Base-by-base conservation (phyloP, 495 filamentous ascomycete species). In the Bombardia bombarda region DNA sequence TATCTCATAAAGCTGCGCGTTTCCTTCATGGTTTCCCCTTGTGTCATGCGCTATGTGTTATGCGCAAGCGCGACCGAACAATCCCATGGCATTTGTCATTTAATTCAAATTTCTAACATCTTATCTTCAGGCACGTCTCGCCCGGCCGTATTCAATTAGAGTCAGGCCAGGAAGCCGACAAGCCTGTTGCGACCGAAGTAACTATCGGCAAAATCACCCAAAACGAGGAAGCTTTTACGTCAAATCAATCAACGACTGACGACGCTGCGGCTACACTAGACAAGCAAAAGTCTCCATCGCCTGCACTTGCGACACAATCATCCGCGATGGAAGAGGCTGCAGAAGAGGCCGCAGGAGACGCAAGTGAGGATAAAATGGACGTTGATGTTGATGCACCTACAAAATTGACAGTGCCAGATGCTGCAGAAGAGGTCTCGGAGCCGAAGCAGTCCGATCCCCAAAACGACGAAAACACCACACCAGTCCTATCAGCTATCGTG, bases 151-250 rank as follows among this genome's bases (percentile, higher is more conserved):
- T 19, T 5, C 28, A 43, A 5, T 12, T 19, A 8, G 43, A 46
- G 4, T 38, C 47, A n/a, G n/a, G n/a, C n/a, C n/a, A n/a, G n/a
- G n/a, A n/a, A n/a, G n/a, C n/a, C n/a, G n/a, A n/a, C n/a, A 19
- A 28, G 1, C 17, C 18, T 9, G 32, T 26, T 9, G 8, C 42
- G 3, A 17, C 9, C 8, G 30, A 32, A n/a, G 14, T 19, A 3
- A 40, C 13, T 9, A 35, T 16, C 10, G 12, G n/a, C 13, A 41
- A 38, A 10, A 6, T 35, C 1, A 17, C 14, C 9, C 43, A 47
- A 20, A 62, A 56, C 45, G 30, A 58, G 36, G 51, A 51, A 9
- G 50, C 38, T 49, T 57, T 54, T 41, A 52, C 43, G 39, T 50
- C 46, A 32, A 54, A 58, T 42, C 37, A 53, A 18, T 28, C 51